These are phyloP conservation scores for Centrapalus pauciflorus DNA, from an alignment of 129 eudicot genomes.

Conservation along the genomic window DNA sequence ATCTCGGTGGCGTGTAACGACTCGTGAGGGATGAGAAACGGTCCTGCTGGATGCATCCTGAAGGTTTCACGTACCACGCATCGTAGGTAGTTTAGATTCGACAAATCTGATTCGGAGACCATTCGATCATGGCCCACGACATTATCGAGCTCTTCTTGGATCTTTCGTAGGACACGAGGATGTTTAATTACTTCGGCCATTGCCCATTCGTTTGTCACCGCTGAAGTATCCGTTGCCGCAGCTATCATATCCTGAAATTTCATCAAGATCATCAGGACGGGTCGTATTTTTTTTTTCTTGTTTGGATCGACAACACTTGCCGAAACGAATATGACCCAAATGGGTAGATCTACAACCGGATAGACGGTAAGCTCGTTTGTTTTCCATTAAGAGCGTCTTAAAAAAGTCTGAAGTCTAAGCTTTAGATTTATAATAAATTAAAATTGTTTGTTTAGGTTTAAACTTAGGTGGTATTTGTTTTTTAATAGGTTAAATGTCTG, in stretches of 20 bases:
- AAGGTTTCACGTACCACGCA: slow-evolving; percentile 88
- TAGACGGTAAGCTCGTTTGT: too few relatives aligned
- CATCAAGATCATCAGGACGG: too few relatives aligned
- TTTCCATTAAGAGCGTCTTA: too few relatives aligned
- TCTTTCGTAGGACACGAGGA: slow-evolving; percentile 62
- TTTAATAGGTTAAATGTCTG: too few relatives aligned
- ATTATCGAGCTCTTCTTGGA: slow-evolving; percentile 76
- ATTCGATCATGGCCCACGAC: slow-evolving; percentile 67
- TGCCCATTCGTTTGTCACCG: slow-evolving; percentile 97
- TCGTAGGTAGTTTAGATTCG: slow-evolving; percentile 67
- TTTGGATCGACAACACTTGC: too few relatives aligned
- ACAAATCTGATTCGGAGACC: slow-evolving; percentile 70
- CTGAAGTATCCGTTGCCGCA: slow-evolving; percentile 93
- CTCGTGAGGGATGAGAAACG: slow-evolving; percentile 94
- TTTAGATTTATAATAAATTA: too few relatives aligned
- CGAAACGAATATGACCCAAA: too few relatives aligned
- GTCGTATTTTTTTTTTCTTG: background rate
- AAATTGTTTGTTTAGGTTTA: too few relatives aligned
- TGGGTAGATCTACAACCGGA: too few relatives aligned
- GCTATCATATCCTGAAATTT: slow-evolving; percentile 87
- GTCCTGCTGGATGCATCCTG: slow-evolving; percentile 96
- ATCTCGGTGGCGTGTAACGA: slow-evolving; percentile 65
- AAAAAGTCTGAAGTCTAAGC: too few relatives aligned
- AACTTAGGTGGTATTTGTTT: too few relatives aligned
- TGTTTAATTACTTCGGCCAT: slow-evolving; percentile 88